Evolutionary conservation across 2,329 filamentous ascomycete genomes (phyloP).

Genomic region (Botrytis paeoniae): DNA sequence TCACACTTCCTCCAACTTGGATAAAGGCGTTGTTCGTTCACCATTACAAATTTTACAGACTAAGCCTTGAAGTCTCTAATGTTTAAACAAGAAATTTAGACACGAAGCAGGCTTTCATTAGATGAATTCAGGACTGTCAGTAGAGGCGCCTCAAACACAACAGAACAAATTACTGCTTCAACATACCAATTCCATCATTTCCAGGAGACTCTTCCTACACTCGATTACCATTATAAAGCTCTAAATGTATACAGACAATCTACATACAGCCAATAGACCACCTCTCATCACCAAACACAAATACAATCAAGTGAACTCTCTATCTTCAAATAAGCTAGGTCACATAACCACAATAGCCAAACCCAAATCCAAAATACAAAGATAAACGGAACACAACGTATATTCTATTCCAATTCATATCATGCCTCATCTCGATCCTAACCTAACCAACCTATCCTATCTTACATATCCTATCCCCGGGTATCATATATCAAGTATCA

Average conservation of each 20-base stretch:
- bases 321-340: too few species aligned
- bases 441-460: background rate
- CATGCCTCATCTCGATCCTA: background rate
- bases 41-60: background rate
- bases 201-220: too few species aligned
- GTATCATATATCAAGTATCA: background rate
- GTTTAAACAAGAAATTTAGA: too few species aligned
- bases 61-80: background rate
- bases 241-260: too few species aligned
- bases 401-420: background rate
- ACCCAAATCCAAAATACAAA: background rate
- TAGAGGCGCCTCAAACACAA: background rate
- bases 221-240: too few species aligned
- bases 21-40: background rate
- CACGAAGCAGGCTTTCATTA: background rate
- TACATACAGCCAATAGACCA: too few species aligned
- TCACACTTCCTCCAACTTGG: background rate
- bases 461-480: background rate
- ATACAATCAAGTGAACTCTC: too few species aligned
- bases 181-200: background rate
- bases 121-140: background rate
- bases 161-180: rapidly evolving
- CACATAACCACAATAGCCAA: background rate
- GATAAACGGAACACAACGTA: background rate
- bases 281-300: too few species aligned